These are phyloP conservation scores for Pseudogymnoascus sp. DNA, from an alignment of 2,329 filamentous ascomycete species.

Conservation along the genomic window DNA sequence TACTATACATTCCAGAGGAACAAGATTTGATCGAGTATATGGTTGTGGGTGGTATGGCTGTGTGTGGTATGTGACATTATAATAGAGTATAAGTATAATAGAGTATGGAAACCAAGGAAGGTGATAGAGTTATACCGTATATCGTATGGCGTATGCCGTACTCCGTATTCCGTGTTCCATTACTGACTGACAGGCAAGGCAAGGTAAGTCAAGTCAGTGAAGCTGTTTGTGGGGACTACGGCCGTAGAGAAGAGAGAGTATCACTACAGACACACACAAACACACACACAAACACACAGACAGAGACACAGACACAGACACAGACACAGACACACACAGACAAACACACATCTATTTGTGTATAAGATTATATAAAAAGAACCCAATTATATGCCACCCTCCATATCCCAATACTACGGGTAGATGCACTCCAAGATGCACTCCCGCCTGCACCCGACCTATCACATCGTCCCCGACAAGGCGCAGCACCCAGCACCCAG, in stretches of 20 bases:
- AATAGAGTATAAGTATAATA: too few relatives aligned
- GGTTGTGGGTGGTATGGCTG: too few relatives aligned
- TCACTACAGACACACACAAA: neutral
- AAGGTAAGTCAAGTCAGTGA: neutral
- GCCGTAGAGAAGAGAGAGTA: neutral
- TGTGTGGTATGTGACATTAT: too few relatives aligned
- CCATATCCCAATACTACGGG: neutral
- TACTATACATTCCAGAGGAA: too few relatives aligned
- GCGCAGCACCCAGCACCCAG: neutral
- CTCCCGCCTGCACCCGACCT: neutral
- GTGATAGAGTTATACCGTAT: neutral
- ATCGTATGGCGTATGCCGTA: neutral
- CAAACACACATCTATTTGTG: neutral
- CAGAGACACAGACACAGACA: neutral
- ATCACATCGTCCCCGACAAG: neutral
- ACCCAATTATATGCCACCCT: neutral
- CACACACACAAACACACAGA: neutral
- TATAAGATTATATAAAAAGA: neutral
- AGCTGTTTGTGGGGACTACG: neutral
- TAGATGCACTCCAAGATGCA: neutral
- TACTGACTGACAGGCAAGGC: neutral
- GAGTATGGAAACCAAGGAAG: too few relatives aligned
- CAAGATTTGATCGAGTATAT: too few relatives aligned
- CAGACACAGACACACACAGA: neutral
- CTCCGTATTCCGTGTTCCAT: neutral